Base-by-base conservation (phyloP, 345 rosid species). In the Eucalyptus caleyi region DNA sequence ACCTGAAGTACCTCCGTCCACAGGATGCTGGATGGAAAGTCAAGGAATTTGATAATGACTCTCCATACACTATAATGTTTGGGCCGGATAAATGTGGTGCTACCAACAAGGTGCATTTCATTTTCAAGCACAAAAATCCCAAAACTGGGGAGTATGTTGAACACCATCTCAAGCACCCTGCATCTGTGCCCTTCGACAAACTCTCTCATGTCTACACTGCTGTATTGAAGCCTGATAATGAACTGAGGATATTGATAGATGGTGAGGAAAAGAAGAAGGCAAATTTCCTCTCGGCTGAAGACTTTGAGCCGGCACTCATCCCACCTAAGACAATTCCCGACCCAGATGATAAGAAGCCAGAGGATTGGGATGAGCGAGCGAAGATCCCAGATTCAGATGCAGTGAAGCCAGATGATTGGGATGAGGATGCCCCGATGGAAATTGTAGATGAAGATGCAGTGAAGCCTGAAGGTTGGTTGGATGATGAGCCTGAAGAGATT, bases 381-480 rank as follows among this genome's bases (percentile, higher is more conserved):
- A 92, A 93, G 90, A 93, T 95, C 88, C 92, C 92, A 11, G 95
- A 95, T 83, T 91, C 93, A 6, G 77, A 86, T 86, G 95, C 95
- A 1, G 89, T 89, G 67, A 95, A 94, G 89, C 95, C 96, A 18
- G 95, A 93, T 65, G 95, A 95, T 56, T 95, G 96, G 96, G 95
- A 94, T 88, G 96, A 94, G 92, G 93, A 94, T 88, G 94, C 94
- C 2, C 95, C 95, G 1, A 60, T 90, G 89, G 94, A 94, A 86
- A 93, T 94, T 86, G 93, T 86, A 88, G 96, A 95, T 77, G 92
- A 90, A 87, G 93, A 93, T 6, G 95, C 95, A 86, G 93, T 62
- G 86, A 94, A 94, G 91, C 96, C 96, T 26, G 95, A 93, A 90
- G 96, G 96, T 15, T 95, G 94, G 96, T 88, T 95, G 89, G 95